phyloP scores from a whole-genome alignment of 169 alveolate genomes.

The Amoebophrya sp. region DNA sequence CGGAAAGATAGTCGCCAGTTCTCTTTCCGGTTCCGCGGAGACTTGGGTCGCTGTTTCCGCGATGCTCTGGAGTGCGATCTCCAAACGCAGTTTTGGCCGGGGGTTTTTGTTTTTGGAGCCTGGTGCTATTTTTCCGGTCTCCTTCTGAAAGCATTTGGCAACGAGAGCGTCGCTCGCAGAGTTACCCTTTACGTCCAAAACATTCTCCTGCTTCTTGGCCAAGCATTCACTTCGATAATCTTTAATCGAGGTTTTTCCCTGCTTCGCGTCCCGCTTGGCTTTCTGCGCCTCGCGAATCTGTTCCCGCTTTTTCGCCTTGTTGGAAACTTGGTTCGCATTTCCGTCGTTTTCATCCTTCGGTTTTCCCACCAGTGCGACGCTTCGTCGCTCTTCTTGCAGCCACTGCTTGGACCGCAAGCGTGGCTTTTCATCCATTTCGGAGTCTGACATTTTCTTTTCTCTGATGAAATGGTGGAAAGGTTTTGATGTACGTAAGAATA shows the following conservation, averaged over 20 bases:
- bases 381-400: not conserved
- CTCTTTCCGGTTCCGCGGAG: not conserved
- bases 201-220: not conserved
- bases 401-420: not conserved
- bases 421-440: not conserved
- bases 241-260: not conserved
- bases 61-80: not conserved
- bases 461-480: no score
- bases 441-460: no score
- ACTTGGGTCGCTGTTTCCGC: not conserved
- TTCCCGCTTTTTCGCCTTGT: conserved; percentile 6
- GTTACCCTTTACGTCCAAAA: not conserved
- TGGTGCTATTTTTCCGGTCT: no score
- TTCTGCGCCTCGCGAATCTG: not conserved
- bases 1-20: not conserved
- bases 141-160: not conserved
- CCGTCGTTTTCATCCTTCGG: not conserved
- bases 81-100: not conserved
- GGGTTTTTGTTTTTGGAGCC: not conserved
- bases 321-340: not conserved
- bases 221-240: no score
- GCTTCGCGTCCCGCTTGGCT: not conserved
- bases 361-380: not conserved
- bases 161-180: not conserved
- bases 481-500: no score